Evolutionary conservation across 768 basidiomycete species (phyloP).

Genomic region (Mycena floridula): DNA sequence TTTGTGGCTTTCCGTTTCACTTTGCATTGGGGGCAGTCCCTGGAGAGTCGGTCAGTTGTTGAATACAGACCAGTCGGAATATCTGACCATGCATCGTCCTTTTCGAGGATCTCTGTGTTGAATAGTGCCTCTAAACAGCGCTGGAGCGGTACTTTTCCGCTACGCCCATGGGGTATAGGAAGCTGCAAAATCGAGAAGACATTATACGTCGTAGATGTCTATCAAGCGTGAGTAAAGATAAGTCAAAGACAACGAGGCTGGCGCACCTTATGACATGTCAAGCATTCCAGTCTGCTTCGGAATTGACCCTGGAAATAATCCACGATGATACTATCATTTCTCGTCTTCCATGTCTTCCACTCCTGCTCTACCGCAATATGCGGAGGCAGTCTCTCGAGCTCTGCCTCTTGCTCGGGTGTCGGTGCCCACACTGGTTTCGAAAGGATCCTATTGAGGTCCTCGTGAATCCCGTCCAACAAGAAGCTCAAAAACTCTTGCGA

Average conservation of each 20-base stretch:
- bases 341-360: constrained; percentile 84
- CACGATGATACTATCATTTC: constrained; percentile 91
- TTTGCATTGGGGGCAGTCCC: constrained; percentile 96
- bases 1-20: constrained; percentile 81
- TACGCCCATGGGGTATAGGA: constrained; percentile 70
- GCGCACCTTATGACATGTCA: constrained; percentile 82
- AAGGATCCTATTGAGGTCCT: constrained; percentile 80
- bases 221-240: constrained; percentile 4
- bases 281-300: constrained; percentile 79
- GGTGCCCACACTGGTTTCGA: constrained; percentile 57
- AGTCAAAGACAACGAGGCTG: background rate
- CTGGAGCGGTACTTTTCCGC: constrained; percentile 61
- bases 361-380: constrained; percentile 90
- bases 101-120: constrained; percentile 83
- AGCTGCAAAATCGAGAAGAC: constrained; percentile 92
- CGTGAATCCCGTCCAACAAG: constrained; percentile 87
- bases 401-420: constrained; percentile 79
- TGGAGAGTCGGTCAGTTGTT: constrained; percentile 21
- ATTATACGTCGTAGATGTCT: constrained; percentile 98
- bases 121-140: constrained; percentile 89
- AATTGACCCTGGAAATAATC: constrained; percentile 99
- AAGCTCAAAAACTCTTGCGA: constrained; percentile 96
- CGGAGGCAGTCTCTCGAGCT: constrained; percentile 78
- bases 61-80: background rate
- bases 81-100: constrained; percentile 87